phyloP scores from a whole-genome alignment of 495 filamentous ascomycete species.

The Penicillium tannophilum region DNA sequence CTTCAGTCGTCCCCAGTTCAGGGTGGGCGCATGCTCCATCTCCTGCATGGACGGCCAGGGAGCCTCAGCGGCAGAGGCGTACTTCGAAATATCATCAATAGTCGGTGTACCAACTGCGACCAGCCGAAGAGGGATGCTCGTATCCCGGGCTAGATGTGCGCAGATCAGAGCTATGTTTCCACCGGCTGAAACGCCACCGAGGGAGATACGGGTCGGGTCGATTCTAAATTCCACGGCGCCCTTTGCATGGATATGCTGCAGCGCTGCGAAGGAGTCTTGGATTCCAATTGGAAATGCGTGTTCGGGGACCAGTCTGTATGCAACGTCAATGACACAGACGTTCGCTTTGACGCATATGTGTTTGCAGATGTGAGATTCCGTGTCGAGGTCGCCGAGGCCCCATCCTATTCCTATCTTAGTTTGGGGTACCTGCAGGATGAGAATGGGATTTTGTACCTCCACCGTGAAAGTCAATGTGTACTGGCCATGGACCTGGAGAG shows the following conservation, averaged over 20 bases:
- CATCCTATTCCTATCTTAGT: constrained; percentile 35
- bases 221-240: constrained; percentile 46
- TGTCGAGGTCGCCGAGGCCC: constrained; percentile 48
- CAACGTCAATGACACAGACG: constrained; percentile 53
- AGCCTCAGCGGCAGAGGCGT: constrained; percentile 43
- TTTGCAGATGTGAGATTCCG: constrained; percentile 39
- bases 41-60: constrained; percentile 48
- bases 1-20: constrained; percentile 51
- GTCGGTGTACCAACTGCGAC: constrained; percentile 44
- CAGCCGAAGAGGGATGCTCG: constrained; percentile 42
- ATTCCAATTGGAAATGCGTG: constrained; percentile 47
- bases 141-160: constrained; percentile 53
- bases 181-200: constrained; percentile 55
- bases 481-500: constrained; percentile 44
- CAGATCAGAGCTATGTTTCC: constrained; percentile 47
- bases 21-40: constrained; percentile 44
- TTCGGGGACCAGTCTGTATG: constrained; percentile 54
- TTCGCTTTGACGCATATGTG: constrained; percentile 36
- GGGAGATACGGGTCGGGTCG: constrained; percentile 42
- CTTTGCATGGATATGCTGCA: constrained; percentile 28
- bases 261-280: constrained; percentile 48
- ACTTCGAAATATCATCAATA: constrained; percentile 39
- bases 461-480: constrained; percentile 54
- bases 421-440: background rate
- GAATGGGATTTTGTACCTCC: constrained; percentile 15